Evolutionary conservation across 1,284 basidiomycete genomes (phyloP), one percentile per base, ranked within the genome.

Genomic region (Apiotrichum akiyoshidainum): DNA sequence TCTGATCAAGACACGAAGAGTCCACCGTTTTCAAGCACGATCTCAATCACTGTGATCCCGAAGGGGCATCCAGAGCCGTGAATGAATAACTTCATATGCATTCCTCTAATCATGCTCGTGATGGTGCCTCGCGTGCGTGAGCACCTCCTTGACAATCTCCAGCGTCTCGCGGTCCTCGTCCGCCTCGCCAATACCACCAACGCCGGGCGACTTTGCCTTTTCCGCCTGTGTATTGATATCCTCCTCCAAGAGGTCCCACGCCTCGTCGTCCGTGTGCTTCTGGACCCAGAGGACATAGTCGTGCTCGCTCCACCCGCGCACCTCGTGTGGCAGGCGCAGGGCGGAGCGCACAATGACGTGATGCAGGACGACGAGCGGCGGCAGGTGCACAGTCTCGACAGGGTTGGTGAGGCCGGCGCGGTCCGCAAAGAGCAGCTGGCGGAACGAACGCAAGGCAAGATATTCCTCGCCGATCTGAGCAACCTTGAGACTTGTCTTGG

Each of bases 301-400:
- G 11, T 87, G 84, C 72, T 95, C 90, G 59, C 89, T 87, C 93
- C 93, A 96, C 0, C 88, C 87, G 69, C 95, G 90, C 52, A 92
- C 76, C 52, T 85, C 82, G 73, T 96, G 91, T 9, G 93, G 92
- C 34, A 97, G 81, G 2, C 86, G 84, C 47, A 95, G 81, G 0
- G 89, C 86, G 2, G 90, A 90, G 16, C 91, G 86, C n/a, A 94
- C 90, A 40, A 96, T 81, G 65, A 95, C 88, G 69, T 96, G 92
- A 69, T 96, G 92, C 16, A 95, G 79, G 10, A 96, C 87, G 61
- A 94, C 85, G 21, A 95, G 80, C 0, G 89, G 85, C 1, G 91
- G 86, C 21, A 96, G 81, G 12, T 88, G 74, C 2, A 80, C 78
- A 0, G 90, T 94, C 55, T 84, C 82, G 44, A 83, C 79, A 0